Evolutionary conservation across 2,329 filamentous ascomycete species (phyloP), one percentile per base, ranked within the genome.

Genomic region (Metarhizium album): DNA sequence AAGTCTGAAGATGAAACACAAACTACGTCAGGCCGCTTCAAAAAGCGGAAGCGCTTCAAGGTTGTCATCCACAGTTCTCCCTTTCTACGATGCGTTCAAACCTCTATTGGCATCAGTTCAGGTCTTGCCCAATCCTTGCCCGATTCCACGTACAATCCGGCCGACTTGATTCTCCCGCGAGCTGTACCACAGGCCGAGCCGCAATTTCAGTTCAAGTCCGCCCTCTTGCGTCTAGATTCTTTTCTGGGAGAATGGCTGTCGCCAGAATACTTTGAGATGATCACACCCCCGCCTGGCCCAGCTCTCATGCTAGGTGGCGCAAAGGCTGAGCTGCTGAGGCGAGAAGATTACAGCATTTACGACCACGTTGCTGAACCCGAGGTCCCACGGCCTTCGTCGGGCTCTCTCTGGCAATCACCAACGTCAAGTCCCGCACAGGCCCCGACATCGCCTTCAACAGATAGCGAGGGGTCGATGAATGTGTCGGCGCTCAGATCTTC

Each of bases 171-270:
- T 42, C 59, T 67, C 33, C 62, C 65, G 31, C 62, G 63, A 3
- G 61, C 62, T 20, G 56, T 60, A 13, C 58, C 64, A 14, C 56
- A 57, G 18, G 50, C 51, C 31, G 55, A 56, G 5, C 57, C 61
- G 3, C 57, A 42, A 1, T 51, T 58, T 43, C 63, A 63, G 49
- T 63, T 79, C 53, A 73, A 74, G 52, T 85, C 80, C 55, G 72
- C 79, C 3, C 74, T 83, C 9, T 70, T 98, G 46, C 85, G 93
- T 1, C 77, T 98, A 5, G 93, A 98, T 67, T 86, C 90, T 0
- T 96, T 94, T 62, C 75, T 98, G 0, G 91, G 93, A 46, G 93
- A 98, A 73, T 98, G 93, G 93, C 75, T 97, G 29, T 87, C 86
- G 2, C 88, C 90, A 1, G 85, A 90, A 62, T 98, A 98, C 66